Percentiles rank a stretch among this genome's conserved stretches.
Conservation (phyloP, 805 yeast species). For the Aciculoconidium aculeatum region DNA sequence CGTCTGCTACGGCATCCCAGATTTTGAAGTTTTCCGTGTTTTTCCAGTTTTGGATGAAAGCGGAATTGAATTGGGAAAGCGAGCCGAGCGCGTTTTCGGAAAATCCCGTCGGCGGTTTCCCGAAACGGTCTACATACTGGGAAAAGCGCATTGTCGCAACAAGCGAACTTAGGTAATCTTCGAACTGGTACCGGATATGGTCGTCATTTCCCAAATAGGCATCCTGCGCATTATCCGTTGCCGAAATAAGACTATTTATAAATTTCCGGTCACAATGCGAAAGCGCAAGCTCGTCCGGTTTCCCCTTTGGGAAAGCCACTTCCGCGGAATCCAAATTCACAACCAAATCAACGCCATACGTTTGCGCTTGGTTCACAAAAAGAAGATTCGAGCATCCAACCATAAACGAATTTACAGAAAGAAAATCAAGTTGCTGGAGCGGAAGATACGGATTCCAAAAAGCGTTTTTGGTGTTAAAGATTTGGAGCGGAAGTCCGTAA, state of each 20-base stretch:
- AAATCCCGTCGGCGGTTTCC: conserved; percentile 39
- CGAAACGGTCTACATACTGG: conserved; percentile 42
- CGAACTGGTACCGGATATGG: conserved; percentile 80
- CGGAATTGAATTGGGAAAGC: conserved; percentile 22
- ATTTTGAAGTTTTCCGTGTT: conserved; percentile 30
- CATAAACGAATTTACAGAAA: conserved; percentile 56
- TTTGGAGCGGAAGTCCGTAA: conserved; percentile 81
- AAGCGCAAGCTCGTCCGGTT: conserved; percentile 26
- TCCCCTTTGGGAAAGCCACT: conserved; percentile 36
- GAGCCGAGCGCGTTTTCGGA: conserved; percentile 20
- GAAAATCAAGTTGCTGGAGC: conserved; percentile 78
- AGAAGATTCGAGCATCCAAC: conserved; percentile 88
- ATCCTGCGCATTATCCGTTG: conserved; percentile 41
- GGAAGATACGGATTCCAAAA: conserved; percentile 93
- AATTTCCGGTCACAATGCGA: conserved; percentile 62
- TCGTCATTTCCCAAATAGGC: conserved; percentile 57
- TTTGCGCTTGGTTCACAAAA: conserved; percentile 55
- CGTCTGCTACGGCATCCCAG: conserved; percentile 38
- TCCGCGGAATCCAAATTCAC: conserved; percentile 62
- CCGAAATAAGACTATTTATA: conserved; percentile 53
- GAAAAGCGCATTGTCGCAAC: conserved; percentile 67
- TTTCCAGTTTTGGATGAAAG: conserved; percentile 31
- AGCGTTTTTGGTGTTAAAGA: conserved; percentile 77
- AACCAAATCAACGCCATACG: conserved; percentile 60
- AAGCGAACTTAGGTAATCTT: conserved; percentile 79